These are phyloP conservation scores for Curvularia verruculosa DNA, from an alignment of 2,329 filamentous ascomycete genomes.

Conservation along the genomic window DNA sequence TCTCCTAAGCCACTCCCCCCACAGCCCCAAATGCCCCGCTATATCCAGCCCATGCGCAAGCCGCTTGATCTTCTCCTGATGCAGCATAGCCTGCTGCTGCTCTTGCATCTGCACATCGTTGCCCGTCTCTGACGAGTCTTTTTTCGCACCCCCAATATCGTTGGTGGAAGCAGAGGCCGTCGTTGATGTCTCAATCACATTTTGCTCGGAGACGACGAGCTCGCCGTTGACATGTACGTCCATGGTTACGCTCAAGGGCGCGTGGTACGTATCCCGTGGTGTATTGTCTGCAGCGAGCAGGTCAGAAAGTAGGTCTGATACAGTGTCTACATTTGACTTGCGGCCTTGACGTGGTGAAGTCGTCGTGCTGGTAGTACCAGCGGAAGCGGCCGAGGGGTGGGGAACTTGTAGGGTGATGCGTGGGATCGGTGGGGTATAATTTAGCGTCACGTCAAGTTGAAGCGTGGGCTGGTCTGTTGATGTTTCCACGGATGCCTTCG, in stretches of 20 bases:
- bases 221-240: conserved; percentile 66
- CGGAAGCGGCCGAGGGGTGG: conserved; percentile 23
- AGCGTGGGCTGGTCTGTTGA: conserved; percentile 5
- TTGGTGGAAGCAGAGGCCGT: too few relatives aligned
- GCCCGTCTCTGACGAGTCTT: not conserved
- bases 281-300: conserved; percentile 25
- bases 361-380: not conserved
- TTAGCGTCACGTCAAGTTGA: conserved; percentile 41
- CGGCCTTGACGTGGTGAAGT: not conserved
- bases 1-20: conserved; percentile 57
- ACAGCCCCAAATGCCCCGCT: conserved; percentile 58
- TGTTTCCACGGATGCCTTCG: not conserved
- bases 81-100: conserved; percentile 22
- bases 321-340: conserved; percentile 12
- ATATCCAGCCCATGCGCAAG: conserved; percentile 55
- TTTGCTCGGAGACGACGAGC: conserved; percentile 65
- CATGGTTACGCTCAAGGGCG: conserved; percentile 58
- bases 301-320: conserved; percentile 17
- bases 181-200: conserved; percentile 53
- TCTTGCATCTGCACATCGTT: not conserved
- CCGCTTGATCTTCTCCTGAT: conserved; percentile 37
- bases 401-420: conserved; percentile 41
- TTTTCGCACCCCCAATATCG: not conserved
- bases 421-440: conserved; percentile 43
- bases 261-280: conserved; percentile 23